Evolutionary conservation across 495 filamentous ascomycete species (phyloP), one percentile per base, ranked within the genome.

Genomic region (Aspergillus diversus): DNA sequence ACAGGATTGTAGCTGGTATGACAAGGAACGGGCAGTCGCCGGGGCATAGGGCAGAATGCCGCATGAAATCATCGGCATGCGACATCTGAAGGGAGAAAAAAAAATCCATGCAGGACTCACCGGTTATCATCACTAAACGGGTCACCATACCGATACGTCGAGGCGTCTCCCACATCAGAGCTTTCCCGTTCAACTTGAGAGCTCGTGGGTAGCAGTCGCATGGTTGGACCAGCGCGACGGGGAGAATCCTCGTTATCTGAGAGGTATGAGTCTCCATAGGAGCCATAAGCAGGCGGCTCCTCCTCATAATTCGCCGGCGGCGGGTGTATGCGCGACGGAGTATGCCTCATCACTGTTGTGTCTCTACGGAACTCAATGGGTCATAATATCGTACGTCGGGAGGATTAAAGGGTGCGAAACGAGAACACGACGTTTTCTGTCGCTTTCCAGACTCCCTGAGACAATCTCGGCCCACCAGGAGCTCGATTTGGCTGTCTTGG

Each of bases 201-300:
- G 33, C 74, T 79, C n/a, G 80, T 80, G 6, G 85, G 85, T 59
- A 90, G 69, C 67, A 90, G 72, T 15, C 87, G 82, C 86, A 89
- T 87, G 0, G 86, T 84, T 15, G 83, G 73, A 43, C 81, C 84
- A 73, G 70, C 68, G 5, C 66, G 71, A 33, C 71, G 71, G 4
- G 71, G 54, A 61, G 72, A 71, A 12, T 75, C 73, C 13, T 77
- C 73, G 16, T 65, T 53, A 8, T 78, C 74, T 6, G 71, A 69
- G 16, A 77, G 66, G 35, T 70, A 76, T 11, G 72, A 74, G n/a
- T 50, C 74, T 32, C 72, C 69, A 49, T 77, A 74, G 11, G 59
- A 31, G 37, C 58, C 47, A 63, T 81, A 81, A 5, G 77, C 70
- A n/a, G 79, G 79, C 7, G 77, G 77, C 60, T 76, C 75, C 1